Conservation (phyloP, 1,284 basidiomycete genomes). For the Sanghuangporus sanghuang region DNA sequence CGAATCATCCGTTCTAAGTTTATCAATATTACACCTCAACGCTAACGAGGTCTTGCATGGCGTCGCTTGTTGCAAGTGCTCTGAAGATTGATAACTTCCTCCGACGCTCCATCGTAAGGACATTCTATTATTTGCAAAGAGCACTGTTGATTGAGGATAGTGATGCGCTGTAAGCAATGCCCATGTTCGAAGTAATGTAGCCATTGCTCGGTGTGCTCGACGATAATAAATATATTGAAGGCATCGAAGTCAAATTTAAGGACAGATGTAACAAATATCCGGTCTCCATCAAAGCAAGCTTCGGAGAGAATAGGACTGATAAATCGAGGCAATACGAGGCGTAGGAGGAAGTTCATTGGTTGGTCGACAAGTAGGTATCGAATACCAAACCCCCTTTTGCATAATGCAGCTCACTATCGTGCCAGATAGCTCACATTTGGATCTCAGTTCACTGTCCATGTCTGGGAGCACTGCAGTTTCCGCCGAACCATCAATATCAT, state of each 20-base stretch:
- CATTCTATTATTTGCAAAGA: no score
- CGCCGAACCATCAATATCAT: background rate
- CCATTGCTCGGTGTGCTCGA: no score
- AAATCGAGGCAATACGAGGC: background rate
- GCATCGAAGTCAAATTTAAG: background rate
- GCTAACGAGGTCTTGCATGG: no score
- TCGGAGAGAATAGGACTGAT: background rate
- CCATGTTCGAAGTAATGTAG: no score
- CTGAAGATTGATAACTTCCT: no score
- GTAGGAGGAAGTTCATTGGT: background rate
- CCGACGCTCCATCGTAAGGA: no score
- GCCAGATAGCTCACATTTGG: background rate
- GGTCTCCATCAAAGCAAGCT: background rate
- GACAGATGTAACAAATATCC: background rate
- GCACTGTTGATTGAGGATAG: no score
- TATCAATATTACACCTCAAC: no score
- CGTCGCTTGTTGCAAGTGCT: no score
- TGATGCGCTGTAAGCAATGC: no score
- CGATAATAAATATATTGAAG: background rate
- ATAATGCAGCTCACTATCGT: background rate
- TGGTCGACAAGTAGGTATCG: background rate
- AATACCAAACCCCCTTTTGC: background rate
- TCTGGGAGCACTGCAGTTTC: background rate
- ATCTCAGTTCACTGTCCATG: background rate
- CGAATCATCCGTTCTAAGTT: no score